A percentile compares a stretch with the other conserved stretches of the same genome.
phyloP scores from a whole-genome alignment of 768 basidiomycete species.

The Mycena olivaceomarginata region DNA sequence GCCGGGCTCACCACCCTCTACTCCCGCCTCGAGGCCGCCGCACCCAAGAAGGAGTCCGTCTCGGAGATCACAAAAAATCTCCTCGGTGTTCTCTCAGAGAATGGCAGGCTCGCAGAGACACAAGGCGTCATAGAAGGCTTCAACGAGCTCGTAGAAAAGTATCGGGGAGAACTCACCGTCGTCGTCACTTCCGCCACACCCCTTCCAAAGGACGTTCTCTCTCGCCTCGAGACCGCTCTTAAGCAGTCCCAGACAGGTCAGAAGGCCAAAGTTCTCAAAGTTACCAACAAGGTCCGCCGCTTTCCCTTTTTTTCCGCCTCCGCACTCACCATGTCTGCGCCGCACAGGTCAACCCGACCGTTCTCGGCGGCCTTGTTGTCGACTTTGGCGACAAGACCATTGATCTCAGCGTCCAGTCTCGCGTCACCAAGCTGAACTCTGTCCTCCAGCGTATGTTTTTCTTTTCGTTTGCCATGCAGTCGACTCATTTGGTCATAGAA shows the following conservation, averaged over 20 bases:
- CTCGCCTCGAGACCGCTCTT: conserved; percentile 88
- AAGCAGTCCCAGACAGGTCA: conserved; percentile 92
- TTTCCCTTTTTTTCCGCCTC: conserved; percentile 13
- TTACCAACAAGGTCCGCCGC: conserved; percentile 89
- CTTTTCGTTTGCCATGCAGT: conserved; percentile 2
- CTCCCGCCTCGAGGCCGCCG: conserved; percentile 76
- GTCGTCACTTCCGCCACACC: conserved; percentile 92
- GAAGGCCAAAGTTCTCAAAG: conserved; percentile 90
- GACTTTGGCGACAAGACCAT: conserved; percentile 99
- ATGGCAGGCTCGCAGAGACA: conserved; percentile 92
- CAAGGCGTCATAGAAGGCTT: conserved; percentile 93
- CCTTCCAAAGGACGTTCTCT: conserved; percentile 84
- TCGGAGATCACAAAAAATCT: conserved; percentile 96
- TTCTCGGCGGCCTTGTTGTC: conserved; percentile 94
- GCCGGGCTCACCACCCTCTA: conserved; percentile 82
- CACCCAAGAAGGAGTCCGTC: conserved; percentile 82
- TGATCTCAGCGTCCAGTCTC: conserved; percentile 95
- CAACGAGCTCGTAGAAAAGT: conserved; percentile 89
- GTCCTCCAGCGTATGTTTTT: conserved; percentile 83
- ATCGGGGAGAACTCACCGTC: conserved; percentile 96
- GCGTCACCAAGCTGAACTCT: conserved; percentile 96
- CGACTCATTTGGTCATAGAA: conserved; percentile 51
- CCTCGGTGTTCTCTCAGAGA: conserved; percentile 92
- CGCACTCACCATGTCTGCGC: conserved; percentile 34
- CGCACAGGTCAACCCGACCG: conserved; percentile 89